Evolutionary conservation across 2,329 filamentous ascomycete genomes (phyloP).

Genomic region (Apiospora malaysiana): DNA sequence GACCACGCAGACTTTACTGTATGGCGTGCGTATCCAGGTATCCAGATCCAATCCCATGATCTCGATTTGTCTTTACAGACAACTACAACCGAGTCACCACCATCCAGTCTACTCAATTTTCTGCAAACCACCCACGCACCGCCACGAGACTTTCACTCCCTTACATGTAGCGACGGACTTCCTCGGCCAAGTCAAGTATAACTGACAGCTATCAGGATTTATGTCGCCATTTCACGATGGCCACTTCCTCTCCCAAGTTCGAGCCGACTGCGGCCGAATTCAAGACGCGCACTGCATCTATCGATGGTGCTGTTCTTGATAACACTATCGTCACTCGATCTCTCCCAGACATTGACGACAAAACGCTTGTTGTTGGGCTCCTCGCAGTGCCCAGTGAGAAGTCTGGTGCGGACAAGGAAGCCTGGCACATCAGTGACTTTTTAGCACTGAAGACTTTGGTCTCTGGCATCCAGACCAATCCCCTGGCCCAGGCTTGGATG

Average conservation of each 20-base stretch:
- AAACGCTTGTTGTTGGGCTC: constrained; percentile 32
- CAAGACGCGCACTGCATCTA: not conserved
- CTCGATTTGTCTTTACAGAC: not conserved
- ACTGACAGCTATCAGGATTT: not conserved
- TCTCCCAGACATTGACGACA: constrained; percentile 19
- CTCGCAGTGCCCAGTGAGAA: constrained; percentile 35
- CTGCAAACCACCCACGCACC: not conserved
- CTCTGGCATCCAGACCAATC: constrained; percentile 26
- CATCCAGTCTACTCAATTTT: no score
- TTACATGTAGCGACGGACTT: not conserved
- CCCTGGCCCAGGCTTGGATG: constrained; percentile 35
- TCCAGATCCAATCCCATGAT: not conserved
- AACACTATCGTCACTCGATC: constrained; percentile 32
- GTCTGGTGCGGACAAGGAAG: constrained; percentile 33
- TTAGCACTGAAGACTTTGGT: constrained; percentile 38
- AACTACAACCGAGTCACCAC: not conserved
- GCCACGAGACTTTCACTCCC: not conserved
- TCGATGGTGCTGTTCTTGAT: constrained; percentile 17
- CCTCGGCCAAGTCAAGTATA: not conserved
- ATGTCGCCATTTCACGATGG: not conserved
- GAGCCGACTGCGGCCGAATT: constrained; percentile 10
- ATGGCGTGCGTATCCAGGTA: not conserved
- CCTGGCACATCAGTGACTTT: constrained; percentile 39
- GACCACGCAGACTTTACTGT: not conserved
- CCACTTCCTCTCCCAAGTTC: not conserved